Percentiles rank a stretch among this genome's conserved stretches.
These are phyloP conservation scores for Mycena polygramma DNA, from an alignment of 768 basidiomycete species.

Conservation along the genomic window DNA sequence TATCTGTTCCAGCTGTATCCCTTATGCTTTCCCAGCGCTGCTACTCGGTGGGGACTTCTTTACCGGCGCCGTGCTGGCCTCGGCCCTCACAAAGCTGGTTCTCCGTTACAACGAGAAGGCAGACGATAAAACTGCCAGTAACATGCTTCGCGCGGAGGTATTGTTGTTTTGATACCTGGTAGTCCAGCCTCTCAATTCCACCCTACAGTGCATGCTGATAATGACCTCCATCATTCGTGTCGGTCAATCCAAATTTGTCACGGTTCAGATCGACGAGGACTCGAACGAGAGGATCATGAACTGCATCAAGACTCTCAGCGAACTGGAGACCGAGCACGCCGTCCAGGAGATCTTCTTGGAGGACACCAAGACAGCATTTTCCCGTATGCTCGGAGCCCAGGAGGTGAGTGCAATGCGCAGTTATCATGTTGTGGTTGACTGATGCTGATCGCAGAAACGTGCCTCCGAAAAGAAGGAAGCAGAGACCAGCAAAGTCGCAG, in stretches of 20 bases:
- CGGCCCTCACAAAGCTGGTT: conserved; percentile 91
- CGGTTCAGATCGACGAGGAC: conserved; percentile 98
- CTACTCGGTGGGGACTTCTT: conserved; percentile 98
- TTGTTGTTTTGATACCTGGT: conserved; percentile 25
- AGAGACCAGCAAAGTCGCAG: conserved; percentile 72
- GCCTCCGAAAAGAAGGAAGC: conserved; percentile 91
- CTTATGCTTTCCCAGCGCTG: conserved; percentile 63
- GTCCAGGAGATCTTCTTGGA: conserved; percentile 82
- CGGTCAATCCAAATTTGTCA: conserved; percentile 95
- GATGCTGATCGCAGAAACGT: conserved; percentile 71
- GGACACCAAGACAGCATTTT: conserved; percentile 92
- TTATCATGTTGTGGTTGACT: background rate
- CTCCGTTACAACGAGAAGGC: conserved; percentile 77
- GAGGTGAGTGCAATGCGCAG: conserved; percentile 66
- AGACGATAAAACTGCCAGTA: conserved; percentile 61
- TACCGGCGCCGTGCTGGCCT: conserved; percentile 92
- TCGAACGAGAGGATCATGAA: conserved; percentile 96
- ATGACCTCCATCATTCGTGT: conserved; percentile 98
- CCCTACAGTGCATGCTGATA: conserved; percentile 80
- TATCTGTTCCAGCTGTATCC: background rate
- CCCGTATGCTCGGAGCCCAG: conserved; percentile 95
- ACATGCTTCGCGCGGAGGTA: conserved; percentile 90
- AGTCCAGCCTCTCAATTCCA: background rate
- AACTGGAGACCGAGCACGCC: conserved; percentile 69
- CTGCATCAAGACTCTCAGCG: conserved; percentile 94